Conservation (phyloP, 73 alveolate genomes). For the Tetrahymena elliotti region DNA sequence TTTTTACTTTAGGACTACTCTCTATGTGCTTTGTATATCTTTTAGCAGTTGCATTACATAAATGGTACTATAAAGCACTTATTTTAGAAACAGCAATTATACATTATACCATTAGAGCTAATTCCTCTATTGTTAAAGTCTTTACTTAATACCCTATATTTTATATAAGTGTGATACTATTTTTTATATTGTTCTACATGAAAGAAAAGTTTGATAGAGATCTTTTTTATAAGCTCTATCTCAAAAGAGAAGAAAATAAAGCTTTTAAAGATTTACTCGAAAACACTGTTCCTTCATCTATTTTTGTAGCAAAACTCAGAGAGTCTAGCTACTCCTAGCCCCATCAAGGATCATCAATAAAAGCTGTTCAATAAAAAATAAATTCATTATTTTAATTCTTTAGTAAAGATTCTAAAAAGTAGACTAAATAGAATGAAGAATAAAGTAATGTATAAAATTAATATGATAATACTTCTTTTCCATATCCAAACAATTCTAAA, state of each 20-base stretch:
- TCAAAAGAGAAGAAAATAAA: not conserved
- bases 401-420: not conserved
- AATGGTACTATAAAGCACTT: not conserved
- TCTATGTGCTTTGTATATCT: not conserved
- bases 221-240: not conserved
- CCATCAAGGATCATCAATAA: not conserved
- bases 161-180: not conserved
- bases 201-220: not conserved
- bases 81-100: not conserved
- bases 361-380: not conserved
- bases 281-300: not conserved
- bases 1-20: not conserved
- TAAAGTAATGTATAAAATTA: not conserved
- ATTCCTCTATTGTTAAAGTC: not conserved
- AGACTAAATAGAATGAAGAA: not conserved
- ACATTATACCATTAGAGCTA: not conserved
- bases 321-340: not conserved
- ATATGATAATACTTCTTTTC: not conserved
- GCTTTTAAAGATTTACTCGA: not conserved
- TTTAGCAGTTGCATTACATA: not conserved
- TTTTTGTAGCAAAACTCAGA: not conserved
- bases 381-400: not conserved
- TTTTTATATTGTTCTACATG: not conserved
- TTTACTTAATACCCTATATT: not conserved
- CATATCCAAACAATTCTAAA: not conserved